Base-by-base conservation (phyloP, 2,329 filamentous ascomycete species). In the Coniosporium tulheliwenetii region DNA sequence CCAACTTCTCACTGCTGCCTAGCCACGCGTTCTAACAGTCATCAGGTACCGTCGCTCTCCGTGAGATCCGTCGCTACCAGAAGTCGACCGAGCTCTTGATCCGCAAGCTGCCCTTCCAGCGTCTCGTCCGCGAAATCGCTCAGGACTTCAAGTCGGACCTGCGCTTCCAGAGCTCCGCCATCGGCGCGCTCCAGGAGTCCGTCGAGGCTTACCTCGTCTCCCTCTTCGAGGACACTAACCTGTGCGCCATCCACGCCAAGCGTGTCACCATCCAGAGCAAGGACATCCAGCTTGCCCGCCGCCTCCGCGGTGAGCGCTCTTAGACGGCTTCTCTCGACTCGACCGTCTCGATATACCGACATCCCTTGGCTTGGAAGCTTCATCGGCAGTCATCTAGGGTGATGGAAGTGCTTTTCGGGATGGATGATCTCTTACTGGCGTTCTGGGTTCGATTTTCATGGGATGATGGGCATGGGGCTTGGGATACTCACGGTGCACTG, bases 201-300 rank as follows among this genome's bases (percentile, higher is more conserved):
- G 77, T 87, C n/a, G 89, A 96, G 66, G 89, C 89, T 5, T 96
- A 93, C 63, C 72, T 96, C 50, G 83, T 96, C 44, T 87, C 93
- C 57, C 69, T 96, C n/a, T 95, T 96, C 56, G 87, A 95, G 60
- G 85, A 93, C 63, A 85, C 85, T 48, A 95, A 96, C 65, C 73
- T 96, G 35, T 95, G 89, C 65, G 91, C 89, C 47, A 87, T 96
- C 52, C 89, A 96, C 64, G 91, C 89, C 46, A 95, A 94, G 68
- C 74, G 89, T 58, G 86, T 96, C 40, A 96, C 89, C 33, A 93
- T 95, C 52, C 66, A 93, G 84, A 86, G 91, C 63, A 94, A 94
- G 66, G 91, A 96, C 62, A 94, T 98, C 52, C 89, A 95, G 65
- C 73, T 96, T 45, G 89, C 89, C 49, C 67, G 67, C 51, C 67